Conservation (phyloP, 805 yeast species). For the Saccharomycopsis lassenensis region DNA sequence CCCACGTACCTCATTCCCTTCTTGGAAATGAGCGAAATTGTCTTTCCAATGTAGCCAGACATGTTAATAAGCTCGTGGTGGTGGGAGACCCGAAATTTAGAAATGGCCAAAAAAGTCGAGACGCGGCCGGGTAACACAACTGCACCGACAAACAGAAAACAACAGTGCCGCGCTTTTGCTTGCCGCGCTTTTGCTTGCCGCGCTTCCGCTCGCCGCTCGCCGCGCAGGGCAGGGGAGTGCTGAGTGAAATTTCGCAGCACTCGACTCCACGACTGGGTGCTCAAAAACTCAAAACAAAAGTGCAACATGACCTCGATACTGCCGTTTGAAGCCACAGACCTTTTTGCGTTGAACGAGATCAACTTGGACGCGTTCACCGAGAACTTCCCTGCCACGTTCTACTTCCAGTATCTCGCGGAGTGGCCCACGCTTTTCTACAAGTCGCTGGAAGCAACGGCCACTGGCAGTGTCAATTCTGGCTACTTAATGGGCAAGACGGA, state of each 20-base stretch:
- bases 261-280: too few relatives aligned
- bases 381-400: conserved; percentile 76
- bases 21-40: conserved; percentile 69
- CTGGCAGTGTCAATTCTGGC: conserved; percentile 33
- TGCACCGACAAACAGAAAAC: too few relatives aligned
- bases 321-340: conserved; percentile 82
- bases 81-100: too few relatives aligned
- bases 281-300: too few relatives aligned
- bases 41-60: conserved; percentile 90
- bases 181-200: too few relatives aligned
- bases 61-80: too few relatives aligned
- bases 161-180: too few relatives aligned
- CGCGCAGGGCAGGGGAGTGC: too few relatives aligned
- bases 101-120: too few relatives aligned
- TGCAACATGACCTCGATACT: conserved; percentile 84
- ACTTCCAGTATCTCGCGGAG: conserved; percentile 65
- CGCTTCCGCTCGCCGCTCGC: too few relatives aligned
- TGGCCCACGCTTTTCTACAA: conserved; percentile 92
- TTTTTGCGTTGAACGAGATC: conserved; percentile 59
- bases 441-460: conserved; percentile 37
- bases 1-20: conserved; percentile 75
- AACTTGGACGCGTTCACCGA: conserved; percentile 88
- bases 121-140: too few relatives aligned
- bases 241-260: not conserved
- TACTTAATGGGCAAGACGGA: conserved; percentile 97